Evolutionary conservation across 495 filamentous ascomycete species (phyloP).

Genomic region (Aspergillus incahuasiensis): DNA sequence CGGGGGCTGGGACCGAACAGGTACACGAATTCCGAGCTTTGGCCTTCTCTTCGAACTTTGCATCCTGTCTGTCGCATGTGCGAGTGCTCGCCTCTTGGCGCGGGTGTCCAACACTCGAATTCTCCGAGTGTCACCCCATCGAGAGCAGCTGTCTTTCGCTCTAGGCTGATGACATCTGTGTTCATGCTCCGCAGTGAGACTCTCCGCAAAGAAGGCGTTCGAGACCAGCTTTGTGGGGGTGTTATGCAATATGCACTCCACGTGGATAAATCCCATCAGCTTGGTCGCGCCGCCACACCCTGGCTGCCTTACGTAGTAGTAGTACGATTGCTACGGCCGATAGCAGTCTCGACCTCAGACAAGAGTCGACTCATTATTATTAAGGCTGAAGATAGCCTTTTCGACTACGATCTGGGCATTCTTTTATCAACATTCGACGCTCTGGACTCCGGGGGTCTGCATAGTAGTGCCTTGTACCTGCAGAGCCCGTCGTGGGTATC

Average conservation of each 20-base stretch:
- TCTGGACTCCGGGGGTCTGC: no score
- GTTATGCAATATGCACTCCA: not conserved
- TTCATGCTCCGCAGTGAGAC: no score
- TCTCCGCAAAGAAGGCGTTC: not conserved
- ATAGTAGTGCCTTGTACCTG: no score
- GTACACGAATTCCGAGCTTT: not conserved
- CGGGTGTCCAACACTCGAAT: not conserved
- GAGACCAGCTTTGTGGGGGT: not conserved
- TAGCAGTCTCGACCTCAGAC: no score
- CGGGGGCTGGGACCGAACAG: not conserved
- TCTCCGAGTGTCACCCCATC: not conserved
- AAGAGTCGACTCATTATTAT: no score
- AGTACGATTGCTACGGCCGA: not conserved
- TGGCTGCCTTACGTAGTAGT: not conserved
- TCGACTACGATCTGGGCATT: no score
- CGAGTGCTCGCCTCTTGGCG: not conserved
- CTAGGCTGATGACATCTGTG: not conserved
- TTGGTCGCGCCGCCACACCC: not conserved
- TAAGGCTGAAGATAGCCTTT: no score
- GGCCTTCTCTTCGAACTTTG: not conserved
- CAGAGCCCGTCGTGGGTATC: not conserved
- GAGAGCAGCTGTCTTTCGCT: no score
- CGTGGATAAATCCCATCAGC: constrained; percentile 7
- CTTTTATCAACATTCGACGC: no score
- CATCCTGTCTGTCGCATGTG: not conserved